A percentile compares a stretch with the other conserved stretches of the same genome.
phyloP scores from a whole-genome alignment of 1,284 basidiomycete genomes.

The Ganoderma boninense region DNA sequence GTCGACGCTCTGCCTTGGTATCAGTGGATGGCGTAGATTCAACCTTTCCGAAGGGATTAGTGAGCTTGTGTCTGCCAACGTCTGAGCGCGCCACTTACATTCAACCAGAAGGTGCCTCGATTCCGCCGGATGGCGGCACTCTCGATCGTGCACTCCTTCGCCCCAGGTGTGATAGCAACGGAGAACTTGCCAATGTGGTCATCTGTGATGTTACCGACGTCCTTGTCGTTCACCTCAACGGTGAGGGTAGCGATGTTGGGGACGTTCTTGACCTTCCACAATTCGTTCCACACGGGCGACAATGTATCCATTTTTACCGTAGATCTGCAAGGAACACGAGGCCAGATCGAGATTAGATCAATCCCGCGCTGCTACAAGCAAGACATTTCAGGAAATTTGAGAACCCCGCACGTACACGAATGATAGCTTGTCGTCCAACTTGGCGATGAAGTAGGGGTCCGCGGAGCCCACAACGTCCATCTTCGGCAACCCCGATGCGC shows the following conservation, averaged over 20 bases:
- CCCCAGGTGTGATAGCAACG: conserved; percentile 58
- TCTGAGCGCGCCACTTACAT: conserved; percentile 49
- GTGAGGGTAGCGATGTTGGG: conserved; percentile 64
- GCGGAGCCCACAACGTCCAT: conserved; percentile 74
- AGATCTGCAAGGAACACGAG: conserved; percentile 54
- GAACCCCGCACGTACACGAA: conserved; percentile 59
- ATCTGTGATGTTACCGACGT: conserved; percentile 63
- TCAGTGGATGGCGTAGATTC: conserved; percentile 48
- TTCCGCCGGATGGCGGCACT: conserved; percentile 55
- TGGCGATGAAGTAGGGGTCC: conserved; percentile 78
- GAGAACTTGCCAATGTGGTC: conserved; percentile 73
- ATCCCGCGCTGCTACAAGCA: neutral
- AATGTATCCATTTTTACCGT: conserved; percentile 66
- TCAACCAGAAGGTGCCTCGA: conserved; percentile 73
- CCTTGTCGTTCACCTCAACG: conserved; percentile 72
- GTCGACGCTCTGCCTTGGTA: conserved; percentile 46
- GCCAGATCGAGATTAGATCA: neutral
- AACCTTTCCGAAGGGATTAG: conserved; percentile 44
- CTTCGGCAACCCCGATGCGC: conserved; percentile 70
- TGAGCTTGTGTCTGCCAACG: neutral
- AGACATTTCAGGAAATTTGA: neutral
- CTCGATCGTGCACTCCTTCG: conserved; percentile 68
- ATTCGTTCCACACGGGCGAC: conserved; percentile 77
- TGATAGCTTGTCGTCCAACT: conserved; percentile 65
- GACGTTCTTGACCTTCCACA: conserved; percentile 76